Base-by-base conservation (phyloP, 768 basidiomycete species). In the Daedaleopsis sinensis region DNA sequence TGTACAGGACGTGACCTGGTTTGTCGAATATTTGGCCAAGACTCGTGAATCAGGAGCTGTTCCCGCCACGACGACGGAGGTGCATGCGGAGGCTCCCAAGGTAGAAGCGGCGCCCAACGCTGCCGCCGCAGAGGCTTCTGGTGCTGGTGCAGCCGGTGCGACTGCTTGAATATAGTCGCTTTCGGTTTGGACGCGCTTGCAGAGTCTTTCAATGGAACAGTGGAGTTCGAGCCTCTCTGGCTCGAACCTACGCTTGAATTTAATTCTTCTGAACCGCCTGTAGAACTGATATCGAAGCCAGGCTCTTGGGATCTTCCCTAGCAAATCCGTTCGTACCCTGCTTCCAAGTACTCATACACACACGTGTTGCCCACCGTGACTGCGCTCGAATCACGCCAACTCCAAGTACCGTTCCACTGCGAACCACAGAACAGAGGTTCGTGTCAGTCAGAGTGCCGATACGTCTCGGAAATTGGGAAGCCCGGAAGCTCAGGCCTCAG, bases 341-440 rank as follows among this genome's bases (percentile, higher is more conserved):
- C 3, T n/a, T 6, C 11, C 46, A 11, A 42, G 16, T n/a, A 21
- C 21, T 19, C 19, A 47, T 47, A 49, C 19, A 24, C 24, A 23
- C 23, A 23, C 47, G 47, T 49, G 23, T 49, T 27, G 47, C 23
- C 21, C 19, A 24, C 21, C 27, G 13, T 10, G 23, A 5, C 5
- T 48, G 13, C 23, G 23, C 11, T 21, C 11, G 10, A 49, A 3
- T 69, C 68, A 94, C 46, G 86, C 91, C 50, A 94, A 82, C 67
- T 94, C 92, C n/a, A 94, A 80, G 71, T 94, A 94, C 59, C 92
- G 84, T 68, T 93, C 91, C 66, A 93, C 91, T 93, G 58, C 9
- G 63, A 59, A 50, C 11, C 39, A 32, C 39, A 42, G 5, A 42
- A 42, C 13, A 15, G 24, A 15, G 23, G 47, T 49, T 49, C n/a